These are phyloP conservation scores for Alternaria novae-zelandiae DNA, from an alignment of 2,329 filamentous ascomycete genomes.

Conservation along the genomic window DNA sequence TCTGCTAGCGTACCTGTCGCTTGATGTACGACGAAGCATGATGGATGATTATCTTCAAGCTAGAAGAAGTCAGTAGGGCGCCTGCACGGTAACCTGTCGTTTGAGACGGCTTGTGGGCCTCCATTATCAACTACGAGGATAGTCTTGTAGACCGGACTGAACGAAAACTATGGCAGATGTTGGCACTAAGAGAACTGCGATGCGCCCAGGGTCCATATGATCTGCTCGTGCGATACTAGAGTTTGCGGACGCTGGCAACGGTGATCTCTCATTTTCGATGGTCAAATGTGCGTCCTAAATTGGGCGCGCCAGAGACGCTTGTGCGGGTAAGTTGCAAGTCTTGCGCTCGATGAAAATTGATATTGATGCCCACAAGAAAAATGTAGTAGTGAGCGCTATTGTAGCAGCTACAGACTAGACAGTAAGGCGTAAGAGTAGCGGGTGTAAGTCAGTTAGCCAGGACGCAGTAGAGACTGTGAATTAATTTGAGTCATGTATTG, in stretches of 20 bases:
- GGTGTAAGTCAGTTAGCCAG: neutral
- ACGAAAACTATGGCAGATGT: neutral
- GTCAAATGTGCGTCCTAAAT: neutral
- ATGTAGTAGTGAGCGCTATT: neutral
- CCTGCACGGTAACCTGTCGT: neutral
- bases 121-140: accelerated
- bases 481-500: neutral
- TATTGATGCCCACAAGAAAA: neutral
- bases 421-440: neutral
- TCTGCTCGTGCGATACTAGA: neutral
- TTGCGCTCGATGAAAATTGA: neutral
- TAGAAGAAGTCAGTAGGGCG: neutral
- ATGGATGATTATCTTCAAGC: neutral
- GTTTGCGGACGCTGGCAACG: accelerated
- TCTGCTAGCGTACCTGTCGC: neutral
- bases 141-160: neutral
- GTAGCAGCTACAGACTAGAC: neutral
- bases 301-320: neutral
- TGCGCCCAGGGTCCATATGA: neutral
- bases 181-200: neutral
- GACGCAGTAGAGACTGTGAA: neutral
- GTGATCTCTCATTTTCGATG: neutral
- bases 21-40: neutral
- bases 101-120: neutral
- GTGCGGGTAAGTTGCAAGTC: neutral